Evolutionary conservation across 177 flowering plant genomes (phyloP), one percentile per base, ranked within the genome.

Genomic region (Vitis hybrid): DNA sequence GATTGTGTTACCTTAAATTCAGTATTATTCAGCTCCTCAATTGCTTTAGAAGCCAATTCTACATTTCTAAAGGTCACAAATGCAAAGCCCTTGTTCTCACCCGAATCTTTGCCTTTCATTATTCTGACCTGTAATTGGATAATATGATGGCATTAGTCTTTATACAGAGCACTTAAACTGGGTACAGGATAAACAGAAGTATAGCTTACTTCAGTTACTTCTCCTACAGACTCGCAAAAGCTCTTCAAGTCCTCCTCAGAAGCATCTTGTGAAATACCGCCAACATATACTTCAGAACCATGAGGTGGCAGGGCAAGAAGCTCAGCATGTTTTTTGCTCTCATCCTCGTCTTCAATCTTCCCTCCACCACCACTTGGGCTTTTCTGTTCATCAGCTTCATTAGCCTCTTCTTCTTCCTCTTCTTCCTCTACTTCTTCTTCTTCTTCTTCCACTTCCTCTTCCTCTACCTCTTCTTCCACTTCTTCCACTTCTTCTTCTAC

Each of bases 261-360:
- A 68, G 81, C 83, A 86, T 89, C 87, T 29, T 84, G 84, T 65
- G 92, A 82, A 75, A 94, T 84, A 55, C 97, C 90, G 70, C 99
- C 99, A 39, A 96, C 58, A 70, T 89, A 96, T 10, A 94, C 95
- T 79, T 96, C 99, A 31, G 97, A 93, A 22, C 99, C 98, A 82
- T 94, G 98, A 70, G 97, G 95, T 76, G 99, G 98, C 74, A 92
- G 94, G 26, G 97, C 84, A 81, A 96, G 95, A 81, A 96, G 95
- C 63, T 89, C 95, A 49, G 80, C 88, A 75, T 87, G 94, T 70
- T 86, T 87, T 71, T 78, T 77, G 53, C 75, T 80, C 71, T 84
- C 91, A 52, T 84, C 89, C 56, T 84, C 84, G 60, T 80, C 92
- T 29, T 76, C 80, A 60, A 50, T 67, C 50, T 68, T 79, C 66